Percentiles rank a stretch among this genome's conserved stretches.
Evolutionary conservation across 306 rosid species (phyloP).

Genomic region (Fragaria iinumae): DNA sequence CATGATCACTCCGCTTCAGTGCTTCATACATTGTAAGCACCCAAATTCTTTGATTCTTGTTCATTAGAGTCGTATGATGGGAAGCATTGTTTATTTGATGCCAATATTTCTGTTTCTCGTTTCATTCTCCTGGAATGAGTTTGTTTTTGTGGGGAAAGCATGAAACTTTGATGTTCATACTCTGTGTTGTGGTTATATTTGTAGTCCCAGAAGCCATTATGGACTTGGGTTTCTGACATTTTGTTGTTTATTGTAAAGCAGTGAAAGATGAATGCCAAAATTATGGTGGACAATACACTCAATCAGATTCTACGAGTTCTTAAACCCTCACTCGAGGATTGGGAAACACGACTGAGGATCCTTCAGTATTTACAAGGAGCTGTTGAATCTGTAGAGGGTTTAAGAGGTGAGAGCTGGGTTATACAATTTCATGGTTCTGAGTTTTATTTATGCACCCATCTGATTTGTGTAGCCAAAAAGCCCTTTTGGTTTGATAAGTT

Average conservation of each 20-base stretch:
- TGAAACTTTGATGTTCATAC: neutral
- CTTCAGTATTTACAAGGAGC: conserved; percentile 40
- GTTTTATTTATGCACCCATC: neutral
- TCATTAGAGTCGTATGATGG: neutral
- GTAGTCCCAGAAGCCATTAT: neutral
- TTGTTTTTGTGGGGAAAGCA: neutral
- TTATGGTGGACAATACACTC: conserved; percentile 43
- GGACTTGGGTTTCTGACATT: neutral
- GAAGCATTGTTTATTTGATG: neutral
- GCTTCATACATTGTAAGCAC: neutral
- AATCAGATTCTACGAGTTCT: conserved; percentile 49
- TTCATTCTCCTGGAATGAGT: neutral
- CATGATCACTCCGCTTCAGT: neutral
- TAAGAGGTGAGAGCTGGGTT: conserved; percentile 50
- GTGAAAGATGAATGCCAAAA: conserved; percentile 4
- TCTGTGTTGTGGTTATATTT: neutral
- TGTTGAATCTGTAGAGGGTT: conserved; percentile 48
- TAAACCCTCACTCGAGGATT: conserved; percentile 53
- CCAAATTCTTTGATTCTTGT: neutral
- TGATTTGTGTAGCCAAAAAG: neutral
- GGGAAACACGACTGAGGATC: conserved; percentile 50
- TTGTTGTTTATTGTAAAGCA: neutral
- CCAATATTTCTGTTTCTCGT: neutral
- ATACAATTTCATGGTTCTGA: conserved; percentile 22
- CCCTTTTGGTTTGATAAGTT: neutral